These are phyloP conservation scores for Ilyonectria mors-panacis DNA, from an alignment of 2,329 filamentous ascomycete genomes.

Conservation along the genomic window DNA sequence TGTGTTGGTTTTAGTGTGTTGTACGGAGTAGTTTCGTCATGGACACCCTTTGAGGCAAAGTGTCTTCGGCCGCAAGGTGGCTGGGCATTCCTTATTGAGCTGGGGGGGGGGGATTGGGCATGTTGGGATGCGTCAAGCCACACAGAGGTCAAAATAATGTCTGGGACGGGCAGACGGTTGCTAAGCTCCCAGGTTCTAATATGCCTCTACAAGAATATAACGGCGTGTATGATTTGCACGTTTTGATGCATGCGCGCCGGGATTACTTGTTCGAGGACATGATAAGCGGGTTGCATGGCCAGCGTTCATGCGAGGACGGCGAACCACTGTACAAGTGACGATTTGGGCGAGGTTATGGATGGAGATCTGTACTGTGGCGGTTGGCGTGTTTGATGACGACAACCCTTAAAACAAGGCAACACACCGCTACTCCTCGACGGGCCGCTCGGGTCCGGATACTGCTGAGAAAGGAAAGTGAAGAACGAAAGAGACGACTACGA, in stretches of 20 bases:
- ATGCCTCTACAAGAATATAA: too few species aligned
- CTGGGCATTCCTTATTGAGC: too few species aligned
- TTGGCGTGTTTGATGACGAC: not conserved
- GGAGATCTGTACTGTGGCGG: too few species aligned
- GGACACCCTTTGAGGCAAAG: too few species aligned
- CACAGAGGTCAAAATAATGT: too few species aligned
- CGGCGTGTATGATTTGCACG: not conserved
- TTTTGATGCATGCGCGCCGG: not conserved
- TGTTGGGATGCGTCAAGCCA: too few species aligned
- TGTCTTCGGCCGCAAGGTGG: too few species aligned
- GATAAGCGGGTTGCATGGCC: not conserved
- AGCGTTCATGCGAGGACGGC: slow-evolving; percentile 3
- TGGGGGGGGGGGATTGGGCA: too few species aligned
- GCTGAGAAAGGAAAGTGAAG: not conserved
- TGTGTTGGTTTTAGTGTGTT: not conserved
- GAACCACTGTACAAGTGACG: not conserved
- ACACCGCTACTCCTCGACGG: slow-evolving; percentile 21
- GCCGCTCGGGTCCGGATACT: not conserved
- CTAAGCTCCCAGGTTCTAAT: too few species aligned
- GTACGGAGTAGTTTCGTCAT: too few species aligned
- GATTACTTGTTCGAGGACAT: not conserved
- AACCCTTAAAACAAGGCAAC: not conserved
- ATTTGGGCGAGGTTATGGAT: not conserved
- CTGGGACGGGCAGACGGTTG: too few species aligned
- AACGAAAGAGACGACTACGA: not conserved